These are phyloP conservation scores for Tulasnella sp. DNA, from an alignment of 768 basidiomycete genomes.

Conservation along the genomic window DNA sequence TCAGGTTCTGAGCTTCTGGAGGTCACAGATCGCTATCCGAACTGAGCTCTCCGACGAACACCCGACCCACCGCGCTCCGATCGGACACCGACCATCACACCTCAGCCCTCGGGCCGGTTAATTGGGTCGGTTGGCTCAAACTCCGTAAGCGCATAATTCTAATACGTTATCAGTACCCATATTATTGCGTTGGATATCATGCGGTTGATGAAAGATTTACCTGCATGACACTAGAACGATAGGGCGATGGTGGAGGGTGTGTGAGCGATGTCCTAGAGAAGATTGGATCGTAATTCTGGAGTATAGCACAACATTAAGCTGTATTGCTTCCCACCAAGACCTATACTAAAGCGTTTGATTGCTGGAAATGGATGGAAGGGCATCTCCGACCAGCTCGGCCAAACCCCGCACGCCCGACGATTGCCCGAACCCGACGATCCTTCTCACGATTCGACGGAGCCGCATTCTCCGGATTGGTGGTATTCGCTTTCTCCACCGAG, in stretches of 20 bases:
- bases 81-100: background rate
- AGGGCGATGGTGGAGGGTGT: no score
- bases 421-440: background rate
- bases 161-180: no score
- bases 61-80: constrained; percentile 8
- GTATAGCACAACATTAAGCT: background rate
- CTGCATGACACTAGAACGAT: background rate
- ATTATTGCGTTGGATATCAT: no score
- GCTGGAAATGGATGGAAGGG: background rate
- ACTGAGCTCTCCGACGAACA: constrained; percentile 12
- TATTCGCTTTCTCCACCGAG: background rate
- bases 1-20: background rate
- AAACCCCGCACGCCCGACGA: background rate
- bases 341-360: background rate
- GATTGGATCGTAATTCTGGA: background rate
- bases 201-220: background rate
- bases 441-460: background rate
- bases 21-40: background rate
- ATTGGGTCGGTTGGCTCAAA: background rate
- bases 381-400: background rate
- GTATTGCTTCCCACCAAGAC: background rate
- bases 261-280: background rate
- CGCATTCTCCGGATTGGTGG: background rate
- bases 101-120: background rate
- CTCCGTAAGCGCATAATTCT: no score